A percentile compares a stretch with the other conserved stretches of the same genome.
Evolutionary conservation across 1,284 basidiomycete genomes (phyloP).

Genomic region (Sphagnurus paluster): DNA sequence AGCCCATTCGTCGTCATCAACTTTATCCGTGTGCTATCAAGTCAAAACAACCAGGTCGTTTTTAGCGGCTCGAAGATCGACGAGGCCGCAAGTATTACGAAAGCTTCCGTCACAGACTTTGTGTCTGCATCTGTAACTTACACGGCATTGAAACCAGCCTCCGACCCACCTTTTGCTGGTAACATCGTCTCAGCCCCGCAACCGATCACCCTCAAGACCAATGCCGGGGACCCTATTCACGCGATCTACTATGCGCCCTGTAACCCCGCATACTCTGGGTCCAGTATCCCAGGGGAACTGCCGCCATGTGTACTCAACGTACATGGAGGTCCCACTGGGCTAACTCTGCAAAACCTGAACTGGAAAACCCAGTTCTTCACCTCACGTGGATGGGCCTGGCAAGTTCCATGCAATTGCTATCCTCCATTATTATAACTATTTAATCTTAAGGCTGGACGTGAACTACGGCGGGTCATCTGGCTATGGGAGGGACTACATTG

Average conservation of each 20-base stretch:
- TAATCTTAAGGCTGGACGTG: conserved; percentile 55
- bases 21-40: conserved; percentile 39
- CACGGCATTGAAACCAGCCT: conserved; percentile 29
- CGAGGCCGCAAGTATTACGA: conserved; percentile 38
- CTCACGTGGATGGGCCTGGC: conserved; percentile 67
- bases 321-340: conserved; percentile 68
- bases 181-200: conserved; percentile 45
- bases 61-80: conserved; percentile 49
- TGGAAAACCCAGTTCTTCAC: conserved; percentile 64
- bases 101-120: conserved; percentile 29
- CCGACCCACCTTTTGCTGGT: conserved; percentile 23
- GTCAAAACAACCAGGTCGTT: conserved; percentile 34
- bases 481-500: conserved; percentile 61
- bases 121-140: conserved; percentile 23
- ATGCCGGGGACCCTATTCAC: conserved; percentile 45
- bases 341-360: conserved; percentile 45
- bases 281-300: conserved; percentile 45
- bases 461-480: conserved; percentile 73
- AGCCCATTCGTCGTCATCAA: conserved; percentile 49
- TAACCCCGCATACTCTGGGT: conserved; percentile 55
- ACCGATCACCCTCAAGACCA: conserved; percentile 41
- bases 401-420: no score
- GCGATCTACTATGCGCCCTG: conserved; percentile 62
- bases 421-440: no score
- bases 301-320: conserved; percentile 65